Conservation (phyloP, 2,329 filamentous ascomycete species). For the Fusarium nisikadoi region DNA sequence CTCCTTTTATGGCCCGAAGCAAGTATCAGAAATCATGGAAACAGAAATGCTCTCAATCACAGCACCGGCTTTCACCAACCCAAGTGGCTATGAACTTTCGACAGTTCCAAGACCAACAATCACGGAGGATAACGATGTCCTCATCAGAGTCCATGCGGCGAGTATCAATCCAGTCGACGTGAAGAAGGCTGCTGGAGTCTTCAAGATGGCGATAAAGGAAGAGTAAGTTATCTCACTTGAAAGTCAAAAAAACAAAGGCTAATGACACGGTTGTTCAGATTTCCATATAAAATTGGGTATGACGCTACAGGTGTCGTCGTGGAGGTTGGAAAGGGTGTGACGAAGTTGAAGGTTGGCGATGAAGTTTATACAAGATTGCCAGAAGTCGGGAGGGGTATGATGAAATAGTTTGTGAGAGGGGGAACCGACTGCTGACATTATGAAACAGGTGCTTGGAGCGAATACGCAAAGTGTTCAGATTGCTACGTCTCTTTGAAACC, state of each 20-base stretch:
- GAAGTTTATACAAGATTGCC: not conserved
- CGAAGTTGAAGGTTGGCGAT: not conserved
- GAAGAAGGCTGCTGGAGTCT: not conserved
- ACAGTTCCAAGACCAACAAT: rapidly evolving
- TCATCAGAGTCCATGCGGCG: not conserved
- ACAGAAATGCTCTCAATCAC: not conserved
- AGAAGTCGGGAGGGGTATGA: not conserved
- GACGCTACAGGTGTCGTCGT: not conserved
- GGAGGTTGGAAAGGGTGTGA: not conserved
- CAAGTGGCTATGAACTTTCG: rapidly evolving
- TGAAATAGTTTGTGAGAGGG: rapidly evolving
- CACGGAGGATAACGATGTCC: rapidly evolving
- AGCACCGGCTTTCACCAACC: not conserved
- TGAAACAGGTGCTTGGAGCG: not conserved
- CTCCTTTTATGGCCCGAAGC: not conserved
- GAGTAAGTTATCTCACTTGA: not conserved
- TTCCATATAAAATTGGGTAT: not conserved
- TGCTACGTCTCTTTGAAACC: not conserved
- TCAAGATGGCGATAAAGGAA: not conserved
- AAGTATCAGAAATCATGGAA: not conserved
- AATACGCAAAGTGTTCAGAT: not conserved
- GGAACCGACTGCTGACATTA: rapidly evolving
- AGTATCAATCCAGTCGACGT: not conserved
- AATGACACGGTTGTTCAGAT: rapidly evolving
- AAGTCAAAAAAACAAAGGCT: not conserved